These are phyloP conservation scores for Suillus lakei DNA, from an alignment of 768 basidiomycete species.

Conservation along the genomic window DNA sequence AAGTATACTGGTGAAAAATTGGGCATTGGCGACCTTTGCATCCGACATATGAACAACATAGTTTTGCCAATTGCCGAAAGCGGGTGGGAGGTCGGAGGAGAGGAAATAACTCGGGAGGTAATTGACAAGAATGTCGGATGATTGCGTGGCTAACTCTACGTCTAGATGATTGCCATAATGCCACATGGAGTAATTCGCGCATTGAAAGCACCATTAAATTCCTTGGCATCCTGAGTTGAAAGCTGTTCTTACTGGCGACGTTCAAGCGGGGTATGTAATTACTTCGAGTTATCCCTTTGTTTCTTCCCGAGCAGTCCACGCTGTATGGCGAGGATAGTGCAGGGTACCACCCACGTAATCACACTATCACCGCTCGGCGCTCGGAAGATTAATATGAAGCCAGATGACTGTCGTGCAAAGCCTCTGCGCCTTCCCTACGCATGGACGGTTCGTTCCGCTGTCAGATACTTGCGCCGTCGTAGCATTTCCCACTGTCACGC, in stretches of 20 bases:
- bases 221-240: constrained; percentile 14
- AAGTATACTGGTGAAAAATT: constrained; percentile 68
- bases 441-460: constrained; percentile 73
- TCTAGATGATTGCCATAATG: constrained; percentile 28
- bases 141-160: constrained; percentile 3
- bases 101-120: constrained; percentile 66
- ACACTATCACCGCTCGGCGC: constrained; percentile 44
- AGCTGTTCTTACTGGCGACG: constrained; percentile 16
- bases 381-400: constrained; percentile 58
- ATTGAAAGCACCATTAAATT: constrained; percentile 18
- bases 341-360: constrained; percentile 28
- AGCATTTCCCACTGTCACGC: not conserved
- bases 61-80: constrained; percentile 70
- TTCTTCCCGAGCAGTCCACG: constrained; percentile 26
- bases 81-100: constrained; percentile 90
- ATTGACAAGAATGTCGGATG: constrained; percentile 17
- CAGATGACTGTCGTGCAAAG: constrained; percentile 52
- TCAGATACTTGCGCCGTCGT: constrained; percentile 42
- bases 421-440: constrained; percentile 12
- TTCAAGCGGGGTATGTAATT: constrained; percentile 7
- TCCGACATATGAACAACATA: constrained; percentile 58
- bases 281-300: constrained; percentile 1
- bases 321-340: constrained; percentile 42
- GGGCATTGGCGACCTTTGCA: constrained; percentile 58
- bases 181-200: constrained; percentile 31